Evolutionary conservation across 78 protist genomes (phyloP).

Genomic region (Pigoraptor vietnamica): DNA sequence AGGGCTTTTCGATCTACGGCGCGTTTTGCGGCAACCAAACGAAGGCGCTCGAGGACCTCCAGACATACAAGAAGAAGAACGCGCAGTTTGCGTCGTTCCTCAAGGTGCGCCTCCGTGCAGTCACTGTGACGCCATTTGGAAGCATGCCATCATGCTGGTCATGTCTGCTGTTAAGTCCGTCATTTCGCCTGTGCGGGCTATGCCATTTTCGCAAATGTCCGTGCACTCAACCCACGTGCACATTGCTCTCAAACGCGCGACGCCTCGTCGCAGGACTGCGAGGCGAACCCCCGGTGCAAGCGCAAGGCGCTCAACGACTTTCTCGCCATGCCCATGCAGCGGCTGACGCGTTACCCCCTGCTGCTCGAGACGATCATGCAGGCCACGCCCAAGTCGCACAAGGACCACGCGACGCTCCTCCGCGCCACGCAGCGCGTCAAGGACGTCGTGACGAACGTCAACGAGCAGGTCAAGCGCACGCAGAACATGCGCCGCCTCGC

Average conservation of each 20-base stretch:
- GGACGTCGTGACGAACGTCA: not conserved
- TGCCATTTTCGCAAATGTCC: too few relatives aligned
- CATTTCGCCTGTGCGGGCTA: not conserved
- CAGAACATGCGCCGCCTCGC: not conserved
- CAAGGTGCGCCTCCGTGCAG: too few relatives aligned
- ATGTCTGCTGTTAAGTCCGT: too few relatives aligned
- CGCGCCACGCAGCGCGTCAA: not conserved
- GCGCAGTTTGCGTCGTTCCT: not conserved
- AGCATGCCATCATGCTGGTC: too few relatives aligned
- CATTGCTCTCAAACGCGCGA: not conserved
- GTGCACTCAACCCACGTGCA: too few relatives aligned
- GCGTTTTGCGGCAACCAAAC: not conserved
- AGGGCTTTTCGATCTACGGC: not conserved
- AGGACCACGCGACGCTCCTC: not conserved
- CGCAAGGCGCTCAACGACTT: not conserved
- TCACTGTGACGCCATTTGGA: too few relatives aligned
- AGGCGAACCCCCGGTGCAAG: not conserved
- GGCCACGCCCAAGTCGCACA: not conserved
- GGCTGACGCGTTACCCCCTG: slow-evolving; percentile 2
- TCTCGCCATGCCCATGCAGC: not conserved
- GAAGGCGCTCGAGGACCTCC: not conserved
- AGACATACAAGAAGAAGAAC: not conserved
- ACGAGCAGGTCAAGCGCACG: not conserved
- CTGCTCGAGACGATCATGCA: not conserved
- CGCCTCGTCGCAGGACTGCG: not conserved